Evolutionary conservation across 495 filamentous ascomycete species (phyloP), one percentile per base, ranked within the genome.

Genomic region (Talaromyces stipitatus): DNA sequence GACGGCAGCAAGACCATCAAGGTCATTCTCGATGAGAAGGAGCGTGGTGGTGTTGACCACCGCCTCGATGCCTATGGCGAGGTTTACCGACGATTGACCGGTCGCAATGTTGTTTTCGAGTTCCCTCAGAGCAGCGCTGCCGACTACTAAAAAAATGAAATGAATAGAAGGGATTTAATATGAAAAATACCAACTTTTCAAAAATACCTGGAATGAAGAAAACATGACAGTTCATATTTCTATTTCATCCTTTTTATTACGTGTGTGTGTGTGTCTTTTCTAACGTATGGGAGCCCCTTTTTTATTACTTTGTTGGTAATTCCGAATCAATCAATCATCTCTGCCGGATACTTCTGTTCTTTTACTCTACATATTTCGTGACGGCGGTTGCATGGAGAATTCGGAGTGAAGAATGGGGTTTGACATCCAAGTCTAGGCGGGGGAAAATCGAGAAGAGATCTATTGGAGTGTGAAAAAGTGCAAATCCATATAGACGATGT

Each of bases 21-120:
- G 88, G 87, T 98, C 66, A 85, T 97, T 68, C 83, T 98, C 56
- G 94, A 98, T 75, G 94, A 97, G 86, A 97, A 97, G 91, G 94
- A 98, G 90, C 87, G 90, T 67, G 92, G 92, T 66, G 90, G 89
- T 72, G 91, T 97, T 64, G 94, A 97, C 83, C 95, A 96, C 83
- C 85, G 94, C 73, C 87, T 98, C 64, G 94, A 98, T 77, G 97
- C 94, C 66, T 98, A 97, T 82, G 91, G 89, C 57, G 94, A 97
- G 85, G 94, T 98, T 68, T 98, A 98, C 85, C 87, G 87, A 72
- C 85, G 89, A 58, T 79, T 98, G 70, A 98, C 94, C 46, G 94
- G 94, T 78, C 92, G 92, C 74, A 79, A 82, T 65, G 94, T 98
- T 62, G 80, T 82, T 70, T 98, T 98, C 75, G 94, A 98, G 87